Conservation (phyloP, 2,329 filamentous ascomycete species). For the Beauveria sp. region DNA sequence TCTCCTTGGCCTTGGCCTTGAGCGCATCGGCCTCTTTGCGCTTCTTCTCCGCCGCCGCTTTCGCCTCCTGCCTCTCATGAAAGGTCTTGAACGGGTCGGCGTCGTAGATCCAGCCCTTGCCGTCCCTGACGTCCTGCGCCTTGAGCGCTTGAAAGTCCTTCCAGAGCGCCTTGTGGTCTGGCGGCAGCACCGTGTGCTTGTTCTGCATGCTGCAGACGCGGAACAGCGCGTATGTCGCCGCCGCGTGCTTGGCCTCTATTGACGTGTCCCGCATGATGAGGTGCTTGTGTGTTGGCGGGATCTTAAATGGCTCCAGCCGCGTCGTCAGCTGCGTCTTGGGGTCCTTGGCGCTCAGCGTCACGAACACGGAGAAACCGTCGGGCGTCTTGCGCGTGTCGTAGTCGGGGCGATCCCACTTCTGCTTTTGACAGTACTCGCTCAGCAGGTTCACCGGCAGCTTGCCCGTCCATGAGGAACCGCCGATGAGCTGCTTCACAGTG, state of each 20-base stretch:
- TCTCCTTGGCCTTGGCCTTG: slow-evolving; percentile 59
- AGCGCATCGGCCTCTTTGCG: slow-evolving; percentile 61
- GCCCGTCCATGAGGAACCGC: slow-evolving; percentile 92
- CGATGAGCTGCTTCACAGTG: slow-evolving; percentile 74
- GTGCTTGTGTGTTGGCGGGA: slow-evolving; percentile 69
- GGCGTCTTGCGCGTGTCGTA: slow-evolving; percentile 73
- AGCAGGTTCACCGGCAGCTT: slow-evolving; percentile 92
- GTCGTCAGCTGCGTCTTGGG: slow-evolving; percentile 73
- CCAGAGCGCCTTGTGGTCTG: slow-evolving; percentile 84
- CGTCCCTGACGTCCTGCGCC: slow-evolving; percentile 68
- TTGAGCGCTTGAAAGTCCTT: slow-evolving; percentile 84
- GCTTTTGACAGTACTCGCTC: slow-evolving; percentile 90
- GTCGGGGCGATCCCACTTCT: slow-evolving; percentile 90
- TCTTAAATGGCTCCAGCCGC: slow-evolving; percentile 71
- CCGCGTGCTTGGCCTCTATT: slow-evolving; percentile 87
- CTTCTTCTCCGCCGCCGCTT: slow-evolving; percentile 70
- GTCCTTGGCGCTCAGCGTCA: slow-evolving; percentile 69
- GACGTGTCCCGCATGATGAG: slow-evolving; percentile 69
- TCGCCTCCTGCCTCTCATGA: slow-evolving; percentile 71
- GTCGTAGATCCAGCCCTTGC: slow-evolving; percentile 83
- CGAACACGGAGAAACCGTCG: slow-evolving; percentile 71
- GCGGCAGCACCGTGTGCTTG: slow-evolving; percentile 87
- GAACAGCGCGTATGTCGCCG: slow-evolving; percentile 85
- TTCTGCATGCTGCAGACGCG: slow-evolving; percentile 94
- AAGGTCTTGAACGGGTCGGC: slow-evolving; percentile 84